Evolutionary conservation across 1,284 basidiomycete species (phyloP).

Genomic region (Cryptococcus sp.): DNA sequence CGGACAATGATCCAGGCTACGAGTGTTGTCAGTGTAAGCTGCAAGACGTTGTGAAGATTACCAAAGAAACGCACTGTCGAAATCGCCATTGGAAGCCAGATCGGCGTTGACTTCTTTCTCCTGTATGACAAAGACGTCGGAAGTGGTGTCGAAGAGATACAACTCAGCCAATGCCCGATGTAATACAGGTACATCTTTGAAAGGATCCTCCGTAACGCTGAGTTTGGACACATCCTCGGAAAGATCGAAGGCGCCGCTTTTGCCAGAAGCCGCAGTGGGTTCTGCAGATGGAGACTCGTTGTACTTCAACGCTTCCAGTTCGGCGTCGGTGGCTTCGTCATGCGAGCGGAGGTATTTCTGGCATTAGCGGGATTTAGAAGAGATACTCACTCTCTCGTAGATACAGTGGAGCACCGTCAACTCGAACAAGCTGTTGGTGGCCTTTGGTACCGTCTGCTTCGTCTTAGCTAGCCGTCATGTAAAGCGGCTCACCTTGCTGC

Average conservation of each 20-base stretch:
- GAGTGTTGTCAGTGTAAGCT: conserved; percentile 6
- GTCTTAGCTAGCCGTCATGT: conserved; percentile 60
- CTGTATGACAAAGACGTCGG: conserved; percentile 71
- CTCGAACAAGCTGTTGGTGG: conserved; percentile 82
- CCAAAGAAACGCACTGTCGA: conserved; percentile 51
- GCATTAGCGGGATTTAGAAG: neutral
- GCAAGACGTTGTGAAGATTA: neutral
- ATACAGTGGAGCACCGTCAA: conserved; percentile 91
- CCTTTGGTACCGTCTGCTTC: conserved; percentile 67
- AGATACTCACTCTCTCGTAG: conserved; percentile 65
- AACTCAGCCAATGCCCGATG: conserved; percentile 56
- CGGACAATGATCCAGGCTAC: conserved; percentile 52
- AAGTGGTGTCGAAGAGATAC: conserved; percentile 71
- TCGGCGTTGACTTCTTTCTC: conserved; percentile 67
- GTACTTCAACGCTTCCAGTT: conserved; percentile 72
- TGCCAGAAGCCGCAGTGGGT: neutral
- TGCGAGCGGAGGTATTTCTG: conserved; percentile 76
- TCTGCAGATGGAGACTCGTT: neutral
- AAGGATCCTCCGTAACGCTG: conserved; percentile 39
- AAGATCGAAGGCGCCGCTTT: conserved; percentile 1
- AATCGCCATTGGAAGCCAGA: conserved; percentile 63
- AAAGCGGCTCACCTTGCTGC: conserved; percentile 40
- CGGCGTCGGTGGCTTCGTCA: conserved; percentile 66
- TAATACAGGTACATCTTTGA: conserved; percentile 51
- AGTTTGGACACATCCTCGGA: conserved; percentile 7